Evolutionary conservation across 805 yeast genomes (phyloP).

Genomic region (Priceomyces fermenticarens): DNA sequence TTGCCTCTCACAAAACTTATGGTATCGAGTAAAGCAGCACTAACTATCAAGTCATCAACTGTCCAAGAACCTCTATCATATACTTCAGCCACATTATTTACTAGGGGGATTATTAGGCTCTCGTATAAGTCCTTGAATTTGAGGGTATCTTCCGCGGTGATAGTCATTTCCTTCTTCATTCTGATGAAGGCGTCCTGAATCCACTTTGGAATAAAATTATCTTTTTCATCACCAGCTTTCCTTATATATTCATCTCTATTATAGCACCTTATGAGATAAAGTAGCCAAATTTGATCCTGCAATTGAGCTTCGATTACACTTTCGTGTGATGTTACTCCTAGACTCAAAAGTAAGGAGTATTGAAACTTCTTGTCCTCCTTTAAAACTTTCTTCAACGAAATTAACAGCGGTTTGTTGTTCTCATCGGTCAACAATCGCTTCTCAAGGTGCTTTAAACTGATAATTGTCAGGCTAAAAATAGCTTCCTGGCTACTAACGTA

Average conservation of each 20-base stretch:
- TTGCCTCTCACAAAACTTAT: conserved; percentile 47
- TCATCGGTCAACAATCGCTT: conserved; percentile 36
- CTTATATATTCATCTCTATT: conserved; percentile 37
- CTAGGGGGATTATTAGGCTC: conserved; percentile 47
- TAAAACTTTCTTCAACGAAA: conserved; percentile 57
- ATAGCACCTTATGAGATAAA: conserved; percentile 61
- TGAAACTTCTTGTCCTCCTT: conserved; percentile 53
- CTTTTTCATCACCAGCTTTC: conserved; percentile 30
- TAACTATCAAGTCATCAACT: conserved; percentile 44
- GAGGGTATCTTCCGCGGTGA: conserved; percentile 51
- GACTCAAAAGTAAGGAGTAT: conserved; percentile 50
- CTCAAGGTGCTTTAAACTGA: conserved; percentile 45
- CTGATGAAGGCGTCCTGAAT: conserved; percentile 38
- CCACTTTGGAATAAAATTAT: conserved; percentile 49
- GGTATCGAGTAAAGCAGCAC: conserved; percentile 51
- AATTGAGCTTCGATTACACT: conserved; percentile 47
- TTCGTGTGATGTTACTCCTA: conserved; percentile 56
- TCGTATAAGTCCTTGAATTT: conserved; percentile 55
- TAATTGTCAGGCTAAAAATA: conserved; percentile 44
- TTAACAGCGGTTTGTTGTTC: conserved; percentile 40
- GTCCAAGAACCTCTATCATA: conserved; percentile 51
- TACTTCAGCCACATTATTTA: conserved; percentile 54
- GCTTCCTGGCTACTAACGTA: conserved; percentile 51
- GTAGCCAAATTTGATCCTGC: conserved; percentile 55
- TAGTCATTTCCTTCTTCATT: conserved; percentile 32